Evolutionary conservation across 306 rosid species (phyloP).

Genomic region (Hippophae tibetana): DNA sequence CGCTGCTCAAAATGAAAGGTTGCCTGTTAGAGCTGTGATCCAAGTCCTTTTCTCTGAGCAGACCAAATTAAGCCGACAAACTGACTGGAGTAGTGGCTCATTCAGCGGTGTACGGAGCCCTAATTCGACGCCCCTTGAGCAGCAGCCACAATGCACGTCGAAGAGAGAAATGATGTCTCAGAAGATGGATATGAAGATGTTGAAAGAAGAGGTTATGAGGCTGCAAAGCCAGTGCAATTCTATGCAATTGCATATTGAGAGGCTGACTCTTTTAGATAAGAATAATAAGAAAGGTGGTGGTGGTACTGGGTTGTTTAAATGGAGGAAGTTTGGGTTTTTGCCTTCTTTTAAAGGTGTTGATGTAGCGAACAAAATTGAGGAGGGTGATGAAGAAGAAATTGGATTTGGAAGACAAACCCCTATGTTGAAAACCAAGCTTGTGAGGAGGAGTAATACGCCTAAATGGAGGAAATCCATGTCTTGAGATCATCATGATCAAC

Average conservation of each 20-base stretch:
- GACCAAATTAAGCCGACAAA: slow-evolving; percentile 32
- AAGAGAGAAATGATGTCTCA: slow-evolving; percentile 1
- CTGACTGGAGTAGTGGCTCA: slow-evolving; percentile 79
- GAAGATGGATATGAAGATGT: too few species aligned
- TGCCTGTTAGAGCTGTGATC: slow-evolving; percentile 82
- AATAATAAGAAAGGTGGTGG: too few species aligned
- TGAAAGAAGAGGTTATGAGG: too few species aligned
- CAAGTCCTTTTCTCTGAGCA: slow-evolving; percentile 84
- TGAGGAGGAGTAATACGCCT: slow-evolving; percentile 34
- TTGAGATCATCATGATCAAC: slow-evolving; percentile 15
- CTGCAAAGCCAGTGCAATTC: too few species aligned
- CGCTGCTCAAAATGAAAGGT: slow-evolving; percentile 86
- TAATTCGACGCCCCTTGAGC: slow-evolving; percentile 21
- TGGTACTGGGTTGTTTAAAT: slow-evolving; percentile 38
- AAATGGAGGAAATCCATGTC: slow-evolving; percentile 78
- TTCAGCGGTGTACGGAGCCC: slow-evolving; percentile 57
- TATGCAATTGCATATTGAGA: too few species aligned
- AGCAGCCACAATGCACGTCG: slow-evolving; percentile 37
- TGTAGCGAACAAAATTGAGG: slow-evolving; percentile 21
- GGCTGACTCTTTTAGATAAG: too few species aligned
- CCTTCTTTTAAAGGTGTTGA: slow-evolving; percentile 6
- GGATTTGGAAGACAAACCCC: slow-evolving; percentile 56
- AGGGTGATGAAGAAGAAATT: slow-evolving; percentile 23
- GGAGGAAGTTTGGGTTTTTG: slow-evolving; percentile 52
- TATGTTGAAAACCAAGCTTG: slow-evolving; percentile 41